Conservation (phyloP, 345 rosid species). For the Cardamine occulta region DNA sequence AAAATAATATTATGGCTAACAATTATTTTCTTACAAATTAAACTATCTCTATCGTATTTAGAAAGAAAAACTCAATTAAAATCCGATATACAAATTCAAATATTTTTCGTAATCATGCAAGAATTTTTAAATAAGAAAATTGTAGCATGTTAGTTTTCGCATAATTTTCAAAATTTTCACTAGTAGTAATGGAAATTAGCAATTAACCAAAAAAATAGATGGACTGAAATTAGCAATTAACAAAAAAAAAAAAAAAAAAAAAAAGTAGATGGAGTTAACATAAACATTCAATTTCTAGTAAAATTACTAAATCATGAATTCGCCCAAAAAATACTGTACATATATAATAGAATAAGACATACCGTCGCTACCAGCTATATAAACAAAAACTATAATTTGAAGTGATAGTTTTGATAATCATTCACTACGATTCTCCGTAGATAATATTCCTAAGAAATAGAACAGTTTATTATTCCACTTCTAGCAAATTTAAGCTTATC, state of each 20-base stretch:
- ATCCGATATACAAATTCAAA: not conserved
- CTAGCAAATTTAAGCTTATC: slow-evolving; percentile 20
- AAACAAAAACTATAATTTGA: not conserved
- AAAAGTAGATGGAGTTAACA: no score
- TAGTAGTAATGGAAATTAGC: not conserved
- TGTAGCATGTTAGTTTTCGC: not conserved
- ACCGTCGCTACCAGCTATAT: no score
- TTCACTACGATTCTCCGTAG: not conserved
- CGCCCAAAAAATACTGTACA: not conserved
- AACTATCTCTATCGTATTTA: slow-evolving; percentile 18
- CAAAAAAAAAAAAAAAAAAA: not conserved
- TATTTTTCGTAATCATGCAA: not conserved
- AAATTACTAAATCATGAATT: not conserved
- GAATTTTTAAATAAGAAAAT: not conserved
- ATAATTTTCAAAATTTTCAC: not conserved
- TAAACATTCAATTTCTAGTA: not conserved
- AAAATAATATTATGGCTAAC: slow-evolving; percentile 22
- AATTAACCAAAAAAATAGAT: not conserved
- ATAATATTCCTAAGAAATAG: slow-evolving; percentile 31
- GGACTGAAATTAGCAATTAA: no score
- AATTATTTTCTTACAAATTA: slow-evolving; percentile 9
- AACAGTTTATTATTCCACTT: slow-evolving; percentile 22
- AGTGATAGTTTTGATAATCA: slow-evolving; percentile 7
- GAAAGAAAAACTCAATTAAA: not conserved
- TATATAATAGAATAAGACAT: not conserved